These are phyloP conservation scores for Suillus variegatus DNA, from an alignment of 768 basidiomycete species.

Conservation along the genomic window DNA sequence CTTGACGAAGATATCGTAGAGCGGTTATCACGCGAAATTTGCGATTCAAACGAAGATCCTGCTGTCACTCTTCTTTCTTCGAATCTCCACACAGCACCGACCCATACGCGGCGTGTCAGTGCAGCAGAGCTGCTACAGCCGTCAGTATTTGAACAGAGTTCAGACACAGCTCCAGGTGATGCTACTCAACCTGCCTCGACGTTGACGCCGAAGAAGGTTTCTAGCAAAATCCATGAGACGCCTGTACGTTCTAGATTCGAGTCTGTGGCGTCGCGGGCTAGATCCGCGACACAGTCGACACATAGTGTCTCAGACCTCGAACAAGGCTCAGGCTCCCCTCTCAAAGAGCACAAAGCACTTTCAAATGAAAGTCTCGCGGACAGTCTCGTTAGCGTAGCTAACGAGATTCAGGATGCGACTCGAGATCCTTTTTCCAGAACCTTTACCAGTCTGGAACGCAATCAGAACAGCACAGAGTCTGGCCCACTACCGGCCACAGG, in stretches of 20 bases:
- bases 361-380: slow-evolving; percentile 1
- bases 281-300: slow-evolving; percentile 16
- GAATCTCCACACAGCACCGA: slow-evolving; percentile 2
- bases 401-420: neutral
- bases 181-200: neutral
- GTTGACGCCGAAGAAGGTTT: slow-evolving; percentile 11
- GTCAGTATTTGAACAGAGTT: slow-evolving; percentile 11
- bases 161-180: neutral
- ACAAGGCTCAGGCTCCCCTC: slow-evolving; percentile 1
- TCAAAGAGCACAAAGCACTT: slow-evolving; percentile 5
- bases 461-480: neutral
- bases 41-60: slow-evolving; percentile 18
- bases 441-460: neutral
- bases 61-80: slow-evolving; percentile 11
- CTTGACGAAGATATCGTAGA: slow-evolving; percentile 23
- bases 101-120: slow-evolving; percentile 18
- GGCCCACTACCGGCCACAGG: neutral
- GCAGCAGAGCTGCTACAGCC: slow-evolving; percentile 28
- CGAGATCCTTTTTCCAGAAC: neutral
- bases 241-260: slow-evolving; percentile 20
- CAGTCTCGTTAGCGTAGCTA: neutral
- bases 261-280: slow-evolving; percentile 20
- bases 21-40: slow-evolving; percentile 25
- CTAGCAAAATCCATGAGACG: slow-evolving; percentile 16
- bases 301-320: slow-evolving; percentile 12